A percentile compares a stretch with the other conserved stretches of the same genome.
phyloP scores from a whole-genome alignment of 108 stramenopile genomes.

The Ochromonas danica region DNA sequence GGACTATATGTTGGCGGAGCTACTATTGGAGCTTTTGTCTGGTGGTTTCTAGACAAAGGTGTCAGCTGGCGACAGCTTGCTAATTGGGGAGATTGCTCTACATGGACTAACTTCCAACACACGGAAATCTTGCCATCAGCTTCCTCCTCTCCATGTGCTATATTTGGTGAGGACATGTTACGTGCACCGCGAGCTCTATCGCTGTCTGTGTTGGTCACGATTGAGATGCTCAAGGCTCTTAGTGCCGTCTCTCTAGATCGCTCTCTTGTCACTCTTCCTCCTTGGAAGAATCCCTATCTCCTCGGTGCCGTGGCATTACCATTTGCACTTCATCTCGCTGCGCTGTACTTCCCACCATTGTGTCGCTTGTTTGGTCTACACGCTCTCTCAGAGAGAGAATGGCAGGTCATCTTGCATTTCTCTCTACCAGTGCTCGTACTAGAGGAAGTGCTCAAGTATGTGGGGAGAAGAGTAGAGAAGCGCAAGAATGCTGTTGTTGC shows the following conservation, averaged over 20 bases:
- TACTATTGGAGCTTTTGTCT: constrained; percentile 85
- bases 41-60: constrained; percentile 74
- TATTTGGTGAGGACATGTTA: constrained; percentile 41
- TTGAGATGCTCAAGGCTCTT: constrained; percentile 93
- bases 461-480: too few relatives aligned
- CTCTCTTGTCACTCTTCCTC: constrained; percentile 77
- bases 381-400: not conserved
- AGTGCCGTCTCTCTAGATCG: constrained; percentile 85
- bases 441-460: constrained; percentile 66
- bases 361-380: not conserved
- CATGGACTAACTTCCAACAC: constrained; percentile 44
- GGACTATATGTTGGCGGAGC: constrained; percentile 93
- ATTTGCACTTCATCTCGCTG: constrained; percentile 75
- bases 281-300: constrained; percentile 80
- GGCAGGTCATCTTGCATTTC: constrained; percentile 35
- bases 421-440: constrained; percentile 60
- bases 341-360: constrained; percentile 73
- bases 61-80: constrained; percentile 55
- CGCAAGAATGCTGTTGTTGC: too few relatives aligned
- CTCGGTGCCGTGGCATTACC: constrained; percentile 83
- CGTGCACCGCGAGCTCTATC: constrained; percentile 69
- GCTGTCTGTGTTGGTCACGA: constrained; percentile 84
- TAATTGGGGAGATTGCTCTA: constrained; percentile 52
- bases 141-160: constrained; percentile 69
- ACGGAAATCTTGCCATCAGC: constrained; percentile 42